Percentiles rank a stretch among this genome's conserved stretches.
These are phyloP conservation scores for Debaryomycetaceae sp. DNA, from an alignment of 1,139 yeast species.

Conservation along the genomic window DNA sequence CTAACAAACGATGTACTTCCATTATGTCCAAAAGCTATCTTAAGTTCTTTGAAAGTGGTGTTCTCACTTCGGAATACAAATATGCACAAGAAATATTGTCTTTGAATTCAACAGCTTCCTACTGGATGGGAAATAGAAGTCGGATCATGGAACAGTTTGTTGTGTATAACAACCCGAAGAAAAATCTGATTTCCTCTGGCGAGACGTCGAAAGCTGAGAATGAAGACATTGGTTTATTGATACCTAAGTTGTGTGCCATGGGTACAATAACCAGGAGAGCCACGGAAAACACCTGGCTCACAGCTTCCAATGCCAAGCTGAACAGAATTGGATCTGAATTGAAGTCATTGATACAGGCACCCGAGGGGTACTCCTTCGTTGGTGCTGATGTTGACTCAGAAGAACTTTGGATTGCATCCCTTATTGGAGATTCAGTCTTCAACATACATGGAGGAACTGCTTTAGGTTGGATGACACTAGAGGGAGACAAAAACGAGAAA, in stretches of 20 bases:
- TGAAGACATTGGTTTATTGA: constrained; percentile 60
- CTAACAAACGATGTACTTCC: constrained; percentile 68
- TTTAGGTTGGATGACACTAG: constrained; percentile 98
- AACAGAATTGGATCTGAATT: constrained; percentile 89
- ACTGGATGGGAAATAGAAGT: constrained; percentile 90
- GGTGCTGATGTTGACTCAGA: constrained; percentile 99
- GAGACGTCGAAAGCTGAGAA: constrained; percentile 20
- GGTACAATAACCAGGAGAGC: constrained; percentile 97
- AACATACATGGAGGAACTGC: constrained; percentile 94
- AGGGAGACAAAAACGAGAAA: constrained; percentile 86
- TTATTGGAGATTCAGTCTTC: constrained; percentile 89
- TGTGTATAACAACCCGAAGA: constrained; percentile 42
- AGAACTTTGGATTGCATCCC: constrained; percentile 96
- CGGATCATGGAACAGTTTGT: constrained; percentile 85
- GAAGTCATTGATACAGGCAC: constrained; percentile 83
- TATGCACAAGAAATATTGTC: constrained; percentile 76
- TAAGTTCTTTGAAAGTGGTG: constrained; percentile 68
- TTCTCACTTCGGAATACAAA: constrained; percentile 66
- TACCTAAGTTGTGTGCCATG: constrained; percentile 86
- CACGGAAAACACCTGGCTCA: constrained; percentile 95
- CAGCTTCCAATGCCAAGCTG: constrained; percentile 90
- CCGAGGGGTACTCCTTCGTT: constrained; percentile 84
- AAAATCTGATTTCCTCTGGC: constrained; percentile 24
- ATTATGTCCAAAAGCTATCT: constrained; percentile 76
- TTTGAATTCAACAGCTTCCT: constrained; percentile 76